These are phyloP conservation scores for Lentinula detonsa DNA, from an alignment of 768 basidiomycete species.

Conservation along the genomic window DNA sequence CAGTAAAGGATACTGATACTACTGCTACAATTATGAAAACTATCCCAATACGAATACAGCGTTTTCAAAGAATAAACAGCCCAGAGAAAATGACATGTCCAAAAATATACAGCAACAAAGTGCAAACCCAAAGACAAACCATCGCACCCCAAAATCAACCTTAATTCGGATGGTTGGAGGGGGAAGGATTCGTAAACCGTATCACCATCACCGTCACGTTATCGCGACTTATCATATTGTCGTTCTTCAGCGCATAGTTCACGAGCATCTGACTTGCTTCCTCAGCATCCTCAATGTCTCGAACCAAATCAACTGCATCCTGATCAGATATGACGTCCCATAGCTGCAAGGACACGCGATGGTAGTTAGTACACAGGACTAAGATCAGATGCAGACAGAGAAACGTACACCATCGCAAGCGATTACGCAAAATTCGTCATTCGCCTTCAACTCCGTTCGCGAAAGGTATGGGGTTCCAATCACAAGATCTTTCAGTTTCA, in stretches of 20 bases:
- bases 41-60: not conserved
- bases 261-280: constrained; percentile 52
- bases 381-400: not conserved
- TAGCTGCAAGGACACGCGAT: constrained; percentile 33
- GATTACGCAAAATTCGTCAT: constrained; percentile 71
- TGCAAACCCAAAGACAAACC: not conserved
- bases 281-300: constrained; percentile 48
- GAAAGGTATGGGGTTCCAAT: constrained; percentile 79
- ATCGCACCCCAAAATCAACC: not conserved
- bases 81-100: not conserved
- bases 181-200: constrained; percentile 36
- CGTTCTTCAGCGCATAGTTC: constrained; percentile 53
- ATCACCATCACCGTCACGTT: constrained; percentile 70
- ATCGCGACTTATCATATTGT: constrained; percentile 50
- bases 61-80: not conserved
- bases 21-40: not conserved
- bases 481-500: constrained; percentile 83
- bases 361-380: not conserved
- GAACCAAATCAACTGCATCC: constrained; percentile 60
- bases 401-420: constrained; percentile 73
- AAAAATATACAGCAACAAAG: not conserved
- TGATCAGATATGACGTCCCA: constrained; percentile 79
- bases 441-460: constrained; percentile 58
- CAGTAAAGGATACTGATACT: not conserved
- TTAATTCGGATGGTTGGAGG: not conserved